phyloP scores from a whole-genome alignment of 495 filamentous ascomycete species.

The Aspergillus carlsbadensis region DNA sequence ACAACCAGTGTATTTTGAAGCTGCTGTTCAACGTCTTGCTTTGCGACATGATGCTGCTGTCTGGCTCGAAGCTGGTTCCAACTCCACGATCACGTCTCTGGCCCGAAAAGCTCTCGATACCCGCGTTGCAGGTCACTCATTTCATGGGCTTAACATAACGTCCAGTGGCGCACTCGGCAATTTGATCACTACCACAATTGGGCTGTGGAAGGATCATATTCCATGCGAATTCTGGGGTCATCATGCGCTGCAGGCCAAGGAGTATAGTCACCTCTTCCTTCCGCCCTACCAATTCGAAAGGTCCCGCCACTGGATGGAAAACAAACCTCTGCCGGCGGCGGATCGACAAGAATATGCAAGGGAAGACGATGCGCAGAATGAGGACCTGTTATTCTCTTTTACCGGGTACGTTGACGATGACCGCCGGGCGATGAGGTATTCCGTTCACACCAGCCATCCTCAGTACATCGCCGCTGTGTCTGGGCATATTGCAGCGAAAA shows the following conservation, averaged over 20 bases:
- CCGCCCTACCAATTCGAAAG: conserved; percentile 58
- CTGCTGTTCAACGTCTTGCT: conserved; percentile 45
- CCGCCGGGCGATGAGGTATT: conserved; percentile 36
- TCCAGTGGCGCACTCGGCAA: conserved; percentile 23
- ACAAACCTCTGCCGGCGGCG: conserved; percentile 19
- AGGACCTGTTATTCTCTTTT: conserved; percentile 37
- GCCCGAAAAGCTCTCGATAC: conserved; percentile 29
- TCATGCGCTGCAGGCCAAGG: conserved; percentile 33
- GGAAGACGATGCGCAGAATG: not conserved
- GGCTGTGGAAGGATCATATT: conserved; percentile 48
- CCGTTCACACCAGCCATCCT: conserved; percentile 44
- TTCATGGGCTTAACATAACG: conserved; percentile 45
- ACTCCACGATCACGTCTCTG: conserved; percentile 47
- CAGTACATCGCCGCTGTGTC: conserved; percentile 38
- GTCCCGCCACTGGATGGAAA: conserved; percentile 39
- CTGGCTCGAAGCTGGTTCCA: conserved; percentile 54
- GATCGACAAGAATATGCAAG: too few species aligned
- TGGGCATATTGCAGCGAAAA: conserved; percentile 45
- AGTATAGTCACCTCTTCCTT: conserved; percentile 38
- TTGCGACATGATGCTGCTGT: conserved; percentile 30
- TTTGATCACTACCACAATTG: conserved; percentile 41
- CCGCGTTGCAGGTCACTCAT: conserved; percentile 18
- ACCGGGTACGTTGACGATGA: conserved; percentile 41
- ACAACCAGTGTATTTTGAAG: conserved; percentile 50
- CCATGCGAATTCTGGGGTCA: conserved; percentile 48